Conservation (phyloP, 257 asterid genomes). For the Solanum pennellii region DNA sequence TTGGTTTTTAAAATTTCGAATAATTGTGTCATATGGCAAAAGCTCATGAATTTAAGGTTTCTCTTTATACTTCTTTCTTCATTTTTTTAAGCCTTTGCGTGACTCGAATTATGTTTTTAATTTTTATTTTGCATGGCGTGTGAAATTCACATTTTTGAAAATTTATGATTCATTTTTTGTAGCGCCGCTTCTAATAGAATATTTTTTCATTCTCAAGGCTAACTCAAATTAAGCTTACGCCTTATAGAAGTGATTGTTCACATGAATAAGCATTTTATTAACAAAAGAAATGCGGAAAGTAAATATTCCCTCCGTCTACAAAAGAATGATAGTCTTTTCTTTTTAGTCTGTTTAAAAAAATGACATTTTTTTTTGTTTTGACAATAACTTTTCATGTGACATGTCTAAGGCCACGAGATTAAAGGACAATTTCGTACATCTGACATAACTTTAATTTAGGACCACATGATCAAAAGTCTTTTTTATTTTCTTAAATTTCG, state of each 20-base stretch:
- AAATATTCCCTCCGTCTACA: neutral
- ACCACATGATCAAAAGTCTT: too few species aligned
- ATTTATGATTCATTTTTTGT: accelerated
- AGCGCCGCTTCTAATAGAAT: neutral
- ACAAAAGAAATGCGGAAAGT: neutral
- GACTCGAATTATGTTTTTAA: neutral
- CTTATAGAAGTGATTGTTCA: neutral
- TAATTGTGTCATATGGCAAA: neutral
- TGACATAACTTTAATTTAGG: too few species aligned
- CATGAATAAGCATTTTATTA: neutral
- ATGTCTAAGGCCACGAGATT: too few species aligned
- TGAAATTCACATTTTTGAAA: neutral
- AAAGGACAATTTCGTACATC: too few species aligned
- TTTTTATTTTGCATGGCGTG: neutral
- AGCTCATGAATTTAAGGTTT: neutral
- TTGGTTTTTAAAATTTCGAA: neutral
- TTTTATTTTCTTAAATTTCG: too few species aligned
- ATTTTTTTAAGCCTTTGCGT: neutral
- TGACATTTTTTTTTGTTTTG: too few species aligned
- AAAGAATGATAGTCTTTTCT: too few species aligned
- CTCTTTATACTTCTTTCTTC: neutral
- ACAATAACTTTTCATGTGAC: accelerated
- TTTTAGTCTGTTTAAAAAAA: too few species aligned
- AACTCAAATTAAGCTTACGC: neutral
- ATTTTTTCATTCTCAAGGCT: neutral